Percentiles rank a stretch among this genome's conserved stretches.
These are phyloP conservation scores for Vaccinium vitisidaea DNA, from an alignment of 148 eudicot genomes.

Conservation along the genomic window DNA sequence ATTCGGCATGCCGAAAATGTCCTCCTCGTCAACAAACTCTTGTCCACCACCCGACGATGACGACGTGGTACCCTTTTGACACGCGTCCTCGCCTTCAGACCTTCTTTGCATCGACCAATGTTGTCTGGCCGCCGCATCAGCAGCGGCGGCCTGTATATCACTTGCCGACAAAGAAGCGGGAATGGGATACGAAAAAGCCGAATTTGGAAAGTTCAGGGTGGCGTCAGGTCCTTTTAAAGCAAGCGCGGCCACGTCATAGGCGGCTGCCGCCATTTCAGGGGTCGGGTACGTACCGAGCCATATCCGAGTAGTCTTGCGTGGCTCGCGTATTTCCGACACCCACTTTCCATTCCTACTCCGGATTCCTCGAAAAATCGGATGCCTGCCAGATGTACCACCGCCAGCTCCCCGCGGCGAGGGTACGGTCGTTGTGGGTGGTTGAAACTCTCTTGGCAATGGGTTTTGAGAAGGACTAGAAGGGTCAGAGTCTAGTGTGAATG, in stretches of 20 bases:
- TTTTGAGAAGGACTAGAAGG: too few relatives aligned
- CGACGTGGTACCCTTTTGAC: background rate
- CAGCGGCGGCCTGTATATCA: constrained; percentile 35
- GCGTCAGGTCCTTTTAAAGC: constrained; percentile 36
- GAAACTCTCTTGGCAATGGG: background rate
- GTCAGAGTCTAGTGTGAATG: background rate
- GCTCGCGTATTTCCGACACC: constrained; percentile 53
- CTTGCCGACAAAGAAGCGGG: constrained; percentile 24
- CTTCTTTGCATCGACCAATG: too few relatives aligned
- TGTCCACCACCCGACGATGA: background rate
- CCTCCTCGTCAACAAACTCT: constrained; percentile 43
- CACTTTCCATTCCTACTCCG: constrained; percentile 44
- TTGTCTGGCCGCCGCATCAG: background rate
- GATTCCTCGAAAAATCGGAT: constrained; percentile 36
- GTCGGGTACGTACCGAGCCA: constrained; percentile 49
- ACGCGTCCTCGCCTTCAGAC: too few relatives aligned
- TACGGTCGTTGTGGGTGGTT: background rate
- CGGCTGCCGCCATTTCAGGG: constrained; percentile 46
- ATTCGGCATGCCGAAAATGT: constrained; percentile 47
- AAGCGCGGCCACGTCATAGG: constrained; percentile 44
- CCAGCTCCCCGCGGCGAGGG: background rate
- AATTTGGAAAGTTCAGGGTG: constrained; percentile 28
- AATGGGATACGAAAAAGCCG: constrained; percentile 8
- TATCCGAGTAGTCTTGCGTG: constrained; percentile 39
- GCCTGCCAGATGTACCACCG: constrained; percentile 17